Conservation (phyloP, 805 yeast genomes). For the Candida montana region DNA sequence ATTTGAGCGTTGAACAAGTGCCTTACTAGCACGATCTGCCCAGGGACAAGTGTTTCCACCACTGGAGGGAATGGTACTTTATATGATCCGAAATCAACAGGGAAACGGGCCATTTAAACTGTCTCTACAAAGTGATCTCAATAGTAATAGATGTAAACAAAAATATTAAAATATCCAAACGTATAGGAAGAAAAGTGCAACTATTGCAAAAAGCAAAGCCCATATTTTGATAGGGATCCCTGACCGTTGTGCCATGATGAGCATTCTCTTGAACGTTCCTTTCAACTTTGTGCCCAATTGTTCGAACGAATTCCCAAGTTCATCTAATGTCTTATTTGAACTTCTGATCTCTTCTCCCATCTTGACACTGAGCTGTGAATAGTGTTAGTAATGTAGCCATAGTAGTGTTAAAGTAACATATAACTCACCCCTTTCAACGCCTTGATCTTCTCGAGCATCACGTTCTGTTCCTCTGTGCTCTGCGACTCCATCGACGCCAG, state of each 20-base stretch:
- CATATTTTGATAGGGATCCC: conserved; percentile 63
- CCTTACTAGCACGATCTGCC: too few species aligned
- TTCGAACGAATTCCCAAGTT: conserved; percentile 41
- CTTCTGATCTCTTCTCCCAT: conserved; percentile 65
- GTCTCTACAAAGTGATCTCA: too few species aligned
- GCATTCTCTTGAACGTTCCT: conserved; percentile 50
- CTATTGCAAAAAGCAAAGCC: conserved; percentile 44
- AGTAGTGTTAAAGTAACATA: not conserved
- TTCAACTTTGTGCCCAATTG: conserved; percentile 42
- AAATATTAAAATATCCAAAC: conserved; percentile 31
- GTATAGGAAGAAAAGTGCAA: conserved; percentile 46
- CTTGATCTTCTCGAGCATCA: conserved; percentile 49
- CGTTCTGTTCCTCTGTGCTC: conserved; percentile 51
- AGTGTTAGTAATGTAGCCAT: conserved; percentile 2
- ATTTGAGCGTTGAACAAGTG: too few species aligned
- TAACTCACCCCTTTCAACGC: conserved; percentile 42
- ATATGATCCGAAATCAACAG: too few species aligned
- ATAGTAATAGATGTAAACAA: too few species aligned
- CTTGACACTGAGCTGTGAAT: conserved; percentile 35
- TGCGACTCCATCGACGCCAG: conserved; percentile 62
- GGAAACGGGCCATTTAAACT: too few species aligned
- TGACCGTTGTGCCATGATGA: conserved; percentile 56
- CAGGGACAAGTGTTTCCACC: too few species aligned
- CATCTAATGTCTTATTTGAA: conserved; percentile 40
- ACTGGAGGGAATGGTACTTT: too few species aligned